Evolutionary conservation across 1,284 basidiomycete species (phyloP).

Genomic region (Anthracocystis panici-leucophaei): DNA sequence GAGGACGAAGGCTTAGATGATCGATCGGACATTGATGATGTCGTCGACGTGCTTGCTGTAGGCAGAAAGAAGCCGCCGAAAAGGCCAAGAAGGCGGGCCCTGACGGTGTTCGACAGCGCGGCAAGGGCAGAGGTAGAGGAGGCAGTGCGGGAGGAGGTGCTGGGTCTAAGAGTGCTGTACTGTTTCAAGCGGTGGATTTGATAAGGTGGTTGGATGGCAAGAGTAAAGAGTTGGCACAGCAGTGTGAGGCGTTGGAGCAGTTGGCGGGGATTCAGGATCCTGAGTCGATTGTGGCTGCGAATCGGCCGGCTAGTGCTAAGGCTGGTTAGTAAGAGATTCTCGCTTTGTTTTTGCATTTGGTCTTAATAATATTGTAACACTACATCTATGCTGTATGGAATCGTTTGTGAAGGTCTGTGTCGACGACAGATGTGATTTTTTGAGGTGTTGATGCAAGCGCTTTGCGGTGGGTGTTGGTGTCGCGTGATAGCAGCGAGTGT

Average conservation of each 20-base stretch:
- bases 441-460: neutral
- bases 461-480: neutral
- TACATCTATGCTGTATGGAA: neutral
- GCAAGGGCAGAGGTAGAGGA: constrained; percentile 65
- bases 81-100: constrained; percentile 54
- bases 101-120: constrained; percentile 50
- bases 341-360: neutral
- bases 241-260: constrained; percentile 58
- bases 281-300: constrained; percentile 36
- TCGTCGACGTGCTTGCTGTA: constrained; percentile 49
- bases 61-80: constrained; percentile 56
- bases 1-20: constrained; percentile 68
- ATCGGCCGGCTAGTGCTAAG: constrained; percentile 27
- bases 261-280: constrained; percentile 43
- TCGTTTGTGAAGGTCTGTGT: neutral
- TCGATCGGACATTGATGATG: constrained; percentile 61
- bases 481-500: neutral
- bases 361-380: constrained; percentile 2
- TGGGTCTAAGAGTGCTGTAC: constrained; percentile 65
- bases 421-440: neutral
- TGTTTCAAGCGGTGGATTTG: constrained; percentile 68
- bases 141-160: constrained; percentile 66
- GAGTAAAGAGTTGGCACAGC: constrained; percentile 50
- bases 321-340: neutral
- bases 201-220: constrained; percentile 65